Base-by-base conservation (phyloP, 1,284 basidiomycete species). In the Coniferiporia weirii region DNA sequence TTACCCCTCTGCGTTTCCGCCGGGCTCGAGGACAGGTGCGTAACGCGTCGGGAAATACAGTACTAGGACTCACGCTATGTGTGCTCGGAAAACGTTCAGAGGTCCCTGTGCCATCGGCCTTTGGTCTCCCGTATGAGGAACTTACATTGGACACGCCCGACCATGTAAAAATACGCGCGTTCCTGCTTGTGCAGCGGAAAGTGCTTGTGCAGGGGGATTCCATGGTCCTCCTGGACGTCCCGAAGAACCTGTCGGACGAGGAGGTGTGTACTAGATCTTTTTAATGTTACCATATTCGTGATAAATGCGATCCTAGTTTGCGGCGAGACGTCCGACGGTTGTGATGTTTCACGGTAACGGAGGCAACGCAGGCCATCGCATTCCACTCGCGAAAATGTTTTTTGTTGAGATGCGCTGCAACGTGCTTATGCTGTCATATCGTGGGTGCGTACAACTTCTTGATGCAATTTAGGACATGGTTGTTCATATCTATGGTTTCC, bases 271-370 rank as follows among this genome's bases (percentile, higher is more conserved):
- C 20, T 40, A 34, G 77, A 69, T 67, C 72, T 12, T 65, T 79
- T 55, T 63, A 43, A 58, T 1, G 19, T 35, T 44, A 0, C 9
- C 49, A 13, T 40, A 34, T 15, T 10, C 10, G 19, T 59, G 6
- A 38, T 43, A 8, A 13, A 10, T 7, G 15, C 44, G 19, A n/a
- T 7, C 17, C 12, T 54, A 89, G 85, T 89, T 87, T 66, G 80
- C 83, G 17, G 77, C 83, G 1, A 81, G 77, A 27, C 76, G 91
- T 15, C 93, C 93, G 1, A 95, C 93, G 0, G 78, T 96, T 1
- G 71, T 96, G 56, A 91, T 96, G 84, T 93, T 95, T 64, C 93
- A 96, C 66, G 94, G 94, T 9, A 96, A 96, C 68, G 94, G 75
- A 55, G 93, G 85, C 52, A 91, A 91, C 65, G 74, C 83, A 45